Conservation (phyloP, 139 green algal genomes). For the Volvox reticuliferus region DNA sequence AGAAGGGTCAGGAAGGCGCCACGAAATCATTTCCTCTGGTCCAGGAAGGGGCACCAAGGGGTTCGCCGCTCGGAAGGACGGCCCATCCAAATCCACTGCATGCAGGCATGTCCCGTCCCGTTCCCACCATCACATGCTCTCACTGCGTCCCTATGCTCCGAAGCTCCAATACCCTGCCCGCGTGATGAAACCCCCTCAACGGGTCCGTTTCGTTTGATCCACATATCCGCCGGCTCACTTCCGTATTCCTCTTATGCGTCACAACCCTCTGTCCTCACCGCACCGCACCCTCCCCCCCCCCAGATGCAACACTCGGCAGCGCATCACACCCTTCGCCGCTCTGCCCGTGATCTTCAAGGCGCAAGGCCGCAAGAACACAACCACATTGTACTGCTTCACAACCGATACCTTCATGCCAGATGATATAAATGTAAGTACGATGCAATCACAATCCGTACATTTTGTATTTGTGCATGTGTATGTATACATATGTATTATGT, state of each 20-base stretch:
- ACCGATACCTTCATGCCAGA: not conserved
- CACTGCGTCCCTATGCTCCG: too few relatives aligned
- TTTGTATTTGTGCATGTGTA: too few relatives aligned
- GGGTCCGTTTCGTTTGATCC: not conserved
- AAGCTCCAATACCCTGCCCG: too few relatives aligned
- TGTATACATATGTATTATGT: too few relatives aligned
- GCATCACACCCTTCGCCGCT: not conserved
- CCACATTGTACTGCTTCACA: slow-evolving; percentile 10
- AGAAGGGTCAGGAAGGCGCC: not conserved
- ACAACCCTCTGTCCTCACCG: not conserved
- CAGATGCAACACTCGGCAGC: not conserved
- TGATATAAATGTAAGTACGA: not conserved
- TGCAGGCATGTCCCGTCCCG: too few relatives aligned
- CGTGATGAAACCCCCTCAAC: too few relatives aligned
- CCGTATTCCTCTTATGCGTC: not conserved
- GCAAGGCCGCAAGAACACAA: not conserved
- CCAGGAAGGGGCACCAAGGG: too few relatives aligned
- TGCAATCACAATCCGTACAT: too few relatives aligned
- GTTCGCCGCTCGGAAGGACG: too few relatives aligned
- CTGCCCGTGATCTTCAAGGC: not conserved
- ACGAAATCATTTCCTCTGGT: not conserved
- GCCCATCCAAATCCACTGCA: too few relatives aligned
- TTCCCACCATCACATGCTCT: too few relatives aligned
- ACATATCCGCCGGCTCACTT: not conserved
- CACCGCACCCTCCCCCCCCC: not conserved